phyloP scores from a whole-genome alignment of 441 rosid species.

The Euphorbia corollata region DNA sequence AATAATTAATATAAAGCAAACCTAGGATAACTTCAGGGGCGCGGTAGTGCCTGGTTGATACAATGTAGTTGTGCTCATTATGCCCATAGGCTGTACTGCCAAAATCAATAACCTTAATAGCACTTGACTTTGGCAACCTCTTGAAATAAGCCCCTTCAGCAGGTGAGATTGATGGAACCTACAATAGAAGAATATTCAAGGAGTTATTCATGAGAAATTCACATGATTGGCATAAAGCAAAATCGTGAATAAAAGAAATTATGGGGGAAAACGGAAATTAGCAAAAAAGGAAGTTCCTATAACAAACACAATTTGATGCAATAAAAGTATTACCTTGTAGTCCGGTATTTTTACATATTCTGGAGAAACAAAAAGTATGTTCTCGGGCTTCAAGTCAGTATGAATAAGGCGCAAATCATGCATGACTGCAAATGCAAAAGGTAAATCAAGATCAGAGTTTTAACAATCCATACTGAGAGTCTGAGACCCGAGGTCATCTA shows the following conservation, averaged over 20 bases:
- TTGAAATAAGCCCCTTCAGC: conserved; percentile 32
- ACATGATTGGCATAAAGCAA: background rate
- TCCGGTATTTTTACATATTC: conserved; percentile 55
- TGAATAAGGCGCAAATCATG: conserved; percentile 60
- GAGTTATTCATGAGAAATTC: too few species aligned
- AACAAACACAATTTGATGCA: background rate
- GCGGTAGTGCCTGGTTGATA: conserved; percentile 61
- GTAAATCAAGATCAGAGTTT: conserved; percentile 12
- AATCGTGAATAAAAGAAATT: background rate
- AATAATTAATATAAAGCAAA: conserved; percentile 19
- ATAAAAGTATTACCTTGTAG: conserved; percentile 35
- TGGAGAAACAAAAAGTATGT: conserved; percentile 48
- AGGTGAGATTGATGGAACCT: conserved; percentile 32
- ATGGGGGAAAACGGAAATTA: background rate
- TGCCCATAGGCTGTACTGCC: conserved; percentile 59
- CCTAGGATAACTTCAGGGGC: conserved; percentile 73
- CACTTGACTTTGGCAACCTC: conserved; percentile 58
- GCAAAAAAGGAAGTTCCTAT: conserved; percentile 7
- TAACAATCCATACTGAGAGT: background rate
- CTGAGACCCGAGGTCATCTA: conserved; percentile 1
- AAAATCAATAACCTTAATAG: conserved; percentile 61
- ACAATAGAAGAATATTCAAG: conserved; percentile 12
- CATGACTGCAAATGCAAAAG: conserved; percentile 44
- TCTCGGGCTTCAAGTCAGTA: conserved; percentile 67
- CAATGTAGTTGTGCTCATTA: conserved; percentile 48